Conservation (phyloP, 106 monocot species). For the Agapanthus africanus region DNA sequence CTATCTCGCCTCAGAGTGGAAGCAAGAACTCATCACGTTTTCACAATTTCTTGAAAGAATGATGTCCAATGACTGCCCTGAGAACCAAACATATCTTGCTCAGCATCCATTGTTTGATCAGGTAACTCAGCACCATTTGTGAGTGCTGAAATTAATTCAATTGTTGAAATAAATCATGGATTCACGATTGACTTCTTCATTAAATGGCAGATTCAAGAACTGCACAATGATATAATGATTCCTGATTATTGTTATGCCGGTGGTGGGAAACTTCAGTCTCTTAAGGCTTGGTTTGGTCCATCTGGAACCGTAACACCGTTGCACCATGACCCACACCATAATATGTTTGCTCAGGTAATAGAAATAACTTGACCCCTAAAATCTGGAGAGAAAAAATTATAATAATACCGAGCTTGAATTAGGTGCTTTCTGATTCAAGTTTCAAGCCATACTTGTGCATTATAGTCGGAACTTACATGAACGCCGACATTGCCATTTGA, state of each 20-base stretch:
- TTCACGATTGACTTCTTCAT: background rate
- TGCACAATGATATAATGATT: constrained; percentile 80
- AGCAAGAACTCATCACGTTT: constrained; percentile 92
- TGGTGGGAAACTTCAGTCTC: constrained; percentile 77
- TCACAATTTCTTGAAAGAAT: constrained; percentile 86
- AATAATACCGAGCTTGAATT: background rate
- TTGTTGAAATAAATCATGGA: background rate
- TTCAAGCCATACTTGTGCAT: background rate
- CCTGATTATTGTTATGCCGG: constrained; percentile 97
- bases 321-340: constrained; percentile 97
- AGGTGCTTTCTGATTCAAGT: constrained; percentile 4
- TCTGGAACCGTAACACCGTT: constrained; percentile 87
- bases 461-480: constrained; percentile 7
- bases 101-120: constrained; percentile 97
- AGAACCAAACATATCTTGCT: constrained; percentile 71
- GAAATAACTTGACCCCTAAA: background rate
- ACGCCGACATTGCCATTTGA: background rate
- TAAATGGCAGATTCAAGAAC: constrained; percentile 64
- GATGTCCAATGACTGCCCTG: constrained; percentile 27
- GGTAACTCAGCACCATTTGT: constrained; percentile 24
- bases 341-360: constrained; percentile 85
- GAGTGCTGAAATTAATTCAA: background rate
- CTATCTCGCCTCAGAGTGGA: constrained; percentile 80
- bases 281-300: constrained; percentile 99
- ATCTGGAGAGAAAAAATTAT: background rate